phyloP scores from a whole-genome alignment of 2,329 filamentous ascomycete species.

The Diaporthe vexans region DNA sequence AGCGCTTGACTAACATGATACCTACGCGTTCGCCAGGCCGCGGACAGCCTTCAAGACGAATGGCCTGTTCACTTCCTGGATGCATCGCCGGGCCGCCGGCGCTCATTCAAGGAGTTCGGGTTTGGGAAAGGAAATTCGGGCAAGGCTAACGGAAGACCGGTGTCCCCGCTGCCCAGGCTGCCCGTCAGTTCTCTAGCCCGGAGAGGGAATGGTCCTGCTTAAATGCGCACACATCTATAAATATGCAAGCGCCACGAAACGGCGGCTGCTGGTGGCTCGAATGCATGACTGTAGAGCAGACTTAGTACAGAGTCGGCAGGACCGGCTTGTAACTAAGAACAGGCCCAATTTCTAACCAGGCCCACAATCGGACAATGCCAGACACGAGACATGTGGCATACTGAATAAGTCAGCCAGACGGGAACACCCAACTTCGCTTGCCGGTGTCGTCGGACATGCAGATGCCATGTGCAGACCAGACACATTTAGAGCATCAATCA shows the following conservation, averaged over 20 bases:
- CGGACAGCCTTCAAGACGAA: not conserved
- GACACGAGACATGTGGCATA: not conserved
- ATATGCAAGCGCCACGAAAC: not conserved
- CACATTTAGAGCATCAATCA: too few species aligned
- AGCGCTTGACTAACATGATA: not conserved
- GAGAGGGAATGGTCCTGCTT: not conserved
- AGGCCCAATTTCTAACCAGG: not conserved
- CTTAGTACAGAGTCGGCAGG: not conserved
- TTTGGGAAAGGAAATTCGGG: not conserved
- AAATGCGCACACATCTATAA: not conserved
- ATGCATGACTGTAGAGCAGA: too few species aligned
- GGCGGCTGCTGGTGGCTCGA: not conserved
- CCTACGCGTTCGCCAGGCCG: not conserved
- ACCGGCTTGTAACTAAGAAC: too few species aligned
- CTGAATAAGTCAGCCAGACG: not conserved
- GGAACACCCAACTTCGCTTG: too few species aligned
- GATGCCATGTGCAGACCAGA: not conserved
- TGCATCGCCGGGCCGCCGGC: too few species aligned
- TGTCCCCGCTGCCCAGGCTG: not conserved
- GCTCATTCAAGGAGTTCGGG: not conserved
- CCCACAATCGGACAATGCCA: not conserved
- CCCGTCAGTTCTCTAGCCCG: not conserved
- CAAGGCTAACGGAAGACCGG: not conserved
- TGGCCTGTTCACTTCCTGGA: not conserved
- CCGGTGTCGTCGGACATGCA: not conserved